Evolutionary conservation across 2,329 filamentous ascomycete species (phyloP).

Genomic region (Xylaria hypoxylon): DNA sequence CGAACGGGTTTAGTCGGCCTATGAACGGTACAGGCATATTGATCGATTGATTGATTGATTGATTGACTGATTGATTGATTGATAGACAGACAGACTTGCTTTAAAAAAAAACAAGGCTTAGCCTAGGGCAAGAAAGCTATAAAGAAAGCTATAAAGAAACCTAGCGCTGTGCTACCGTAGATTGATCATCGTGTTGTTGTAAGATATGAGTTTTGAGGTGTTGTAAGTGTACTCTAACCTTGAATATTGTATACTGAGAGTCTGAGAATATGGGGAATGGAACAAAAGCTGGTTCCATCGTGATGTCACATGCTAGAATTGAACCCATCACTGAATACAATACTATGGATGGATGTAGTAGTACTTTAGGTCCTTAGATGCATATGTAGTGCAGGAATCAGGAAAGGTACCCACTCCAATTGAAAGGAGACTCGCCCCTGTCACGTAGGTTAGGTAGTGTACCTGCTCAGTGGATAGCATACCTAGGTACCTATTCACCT

Average conservation of each 20-base stretch:
- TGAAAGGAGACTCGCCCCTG: too few species aligned
- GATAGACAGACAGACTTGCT: slow-evolving; percentile 21
- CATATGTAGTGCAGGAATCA: too few species aligned
- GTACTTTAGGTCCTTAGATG: too few species aligned
- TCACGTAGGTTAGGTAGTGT: too few species aligned
- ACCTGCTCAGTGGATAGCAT: too few species aligned
- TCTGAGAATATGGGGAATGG: neutral
- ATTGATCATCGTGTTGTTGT: slow-evolving; percentile 37
- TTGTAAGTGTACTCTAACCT: too few species aligned
- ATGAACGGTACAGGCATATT: slow-evolving; percentile 57
- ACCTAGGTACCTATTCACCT: too few species aligned
- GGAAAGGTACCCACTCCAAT: too few species aligned
- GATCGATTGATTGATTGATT: slow-evolving; percentile 11
- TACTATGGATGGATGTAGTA: too few species aligned
- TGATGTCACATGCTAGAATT: slow-evolving; percentile 44
- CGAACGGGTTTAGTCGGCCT: slow-evolving; percentile 56
- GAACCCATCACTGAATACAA: slow-evolving; percentile 6
- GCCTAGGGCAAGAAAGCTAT: slow-evolving; percentile 29
- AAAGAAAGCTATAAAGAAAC: slow-evolving; percentile 32
- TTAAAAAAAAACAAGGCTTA: slow-evolving; percentile 17
- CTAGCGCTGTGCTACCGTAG: slow-evolving; percentile 41
- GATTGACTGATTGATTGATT: too few species aligned
- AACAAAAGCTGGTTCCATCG: slow-evolving; percentile 16
- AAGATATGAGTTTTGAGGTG: slow-evolving; percentile 2
- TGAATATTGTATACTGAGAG: too few species aligned